Percentiles rank a stretch among this genome's conserved stretches.
Evolutionary conservation across 768 basidiomycete species (phyloP).

Genomic region (Chalciporus chontae): DNA sequence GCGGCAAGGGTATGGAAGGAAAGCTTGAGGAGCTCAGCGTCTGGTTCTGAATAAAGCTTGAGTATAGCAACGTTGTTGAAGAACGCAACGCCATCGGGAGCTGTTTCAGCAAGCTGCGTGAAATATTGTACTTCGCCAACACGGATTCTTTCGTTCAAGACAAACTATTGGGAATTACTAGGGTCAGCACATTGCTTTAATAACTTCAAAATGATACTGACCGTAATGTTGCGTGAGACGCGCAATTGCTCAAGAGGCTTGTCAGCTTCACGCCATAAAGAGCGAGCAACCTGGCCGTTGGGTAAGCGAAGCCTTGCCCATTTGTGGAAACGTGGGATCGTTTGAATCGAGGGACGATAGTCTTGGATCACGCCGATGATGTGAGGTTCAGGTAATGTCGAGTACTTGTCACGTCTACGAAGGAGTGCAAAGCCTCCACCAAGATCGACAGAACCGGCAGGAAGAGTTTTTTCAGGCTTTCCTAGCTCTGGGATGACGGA

Average conservation of each 20-base stretch:
- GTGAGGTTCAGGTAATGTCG: background rate
- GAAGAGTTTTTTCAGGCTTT: background rate
- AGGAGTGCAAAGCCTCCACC: background rate
- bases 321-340: background rate
- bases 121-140: constrained; percentile 24
- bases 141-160: background rate
- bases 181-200: background rate
- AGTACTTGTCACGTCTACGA: background rate
- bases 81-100: background rate
- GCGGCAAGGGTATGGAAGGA: constrained; percentile 22
- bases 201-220: background rate
- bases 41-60: constrained; percentile 18
- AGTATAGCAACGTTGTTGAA: constrained; percentile 15
- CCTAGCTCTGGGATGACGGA: background rate
- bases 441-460: background rate
- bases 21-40: constrained; percentile 8
- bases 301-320: constrained; percentile 19
- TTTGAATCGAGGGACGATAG: background rate
- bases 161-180: too few relatives aligned
- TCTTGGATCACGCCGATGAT: background rate
- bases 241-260: background rate
- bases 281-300: constrained; percentile 22
- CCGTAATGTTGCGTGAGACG: constrained; percentile 17
- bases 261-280: constrained; percentile 2
- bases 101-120: background rate